Base-by-base conservation (phyloP, 179 eudicot genomes). In the Silene vulgaris region DNA sequence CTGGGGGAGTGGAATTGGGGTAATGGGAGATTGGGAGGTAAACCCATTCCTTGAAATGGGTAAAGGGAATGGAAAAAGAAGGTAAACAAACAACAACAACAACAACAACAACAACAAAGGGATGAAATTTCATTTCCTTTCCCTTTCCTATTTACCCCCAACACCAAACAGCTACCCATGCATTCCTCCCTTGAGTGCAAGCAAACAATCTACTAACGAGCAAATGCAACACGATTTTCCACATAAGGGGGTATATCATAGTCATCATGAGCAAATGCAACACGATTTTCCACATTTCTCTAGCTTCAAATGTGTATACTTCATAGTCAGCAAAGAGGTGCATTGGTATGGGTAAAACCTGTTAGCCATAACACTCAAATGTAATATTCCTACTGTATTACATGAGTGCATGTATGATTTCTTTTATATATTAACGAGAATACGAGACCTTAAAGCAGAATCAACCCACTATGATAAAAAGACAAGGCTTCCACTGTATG, bases 1-100 rank as follows among this genome's bases (percentile, higher is more conserved):
- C 5, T 52, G 5, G 59, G 6, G 59, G 59, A 16, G 8, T 52
- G 59, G 19, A 52, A 0, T 52, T 52, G 59, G 16, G 59, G 59
- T 52, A 14, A 52, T 52, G 59, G 59, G 59, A 52, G 59, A 17
- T 52, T 52, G 59, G 59, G 59, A 52, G 59, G 59, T 52, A 52
- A 52, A 52, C 59, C 59, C 59, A 52, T 52, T 16, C n/a, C 59
- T 52, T 0, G 8, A 52, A 52, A 52, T 52, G 59, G 59, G 59
- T 52, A 52, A 52, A 52, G 59, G 59, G 59, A 52, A 52, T 13
- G 59, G 59, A 12, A 52, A 16, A 52, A 52, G 59, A 52, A 14
- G 59, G 59, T 13, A 52, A 52, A 12, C 59, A 52, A 52, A 52
- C 59, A 52, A 13, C 59, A 52, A 52, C 59, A 35, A 35, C 1